Evolutionary conservation across 345 rosid genomes (phyloP).

Genomic region (Hevea brasiliensis): DNA sequence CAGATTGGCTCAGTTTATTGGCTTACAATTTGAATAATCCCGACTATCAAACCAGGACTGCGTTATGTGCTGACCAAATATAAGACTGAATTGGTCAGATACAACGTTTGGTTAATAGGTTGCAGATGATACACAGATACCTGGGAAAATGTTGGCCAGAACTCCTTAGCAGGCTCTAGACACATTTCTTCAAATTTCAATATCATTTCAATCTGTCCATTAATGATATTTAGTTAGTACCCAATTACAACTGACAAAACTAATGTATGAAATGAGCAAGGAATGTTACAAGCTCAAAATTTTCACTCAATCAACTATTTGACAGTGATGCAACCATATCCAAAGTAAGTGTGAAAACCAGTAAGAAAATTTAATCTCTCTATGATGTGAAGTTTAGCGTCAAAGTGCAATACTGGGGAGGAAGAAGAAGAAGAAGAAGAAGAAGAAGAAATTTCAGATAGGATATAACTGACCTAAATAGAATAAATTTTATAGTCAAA

Average conservation of each 20-base stretch:
- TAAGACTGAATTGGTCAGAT: not conserved
- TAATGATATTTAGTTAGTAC: conserved; percentile 4
- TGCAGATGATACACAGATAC: conserved; percentile 27
- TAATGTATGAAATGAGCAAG: not conserved
- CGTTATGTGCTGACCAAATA: not conserved
- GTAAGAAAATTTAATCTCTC: not conserved
- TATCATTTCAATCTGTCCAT: conserved; percentile 76
- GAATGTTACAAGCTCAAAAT: not conserved
- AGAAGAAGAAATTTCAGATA: not conserved
- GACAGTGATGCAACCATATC: not conserved
- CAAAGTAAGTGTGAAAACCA: not conserved
- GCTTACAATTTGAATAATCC: not conserved
- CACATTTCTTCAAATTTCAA: conserved; percentile 94
- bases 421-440: no score
- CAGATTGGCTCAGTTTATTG: no score
- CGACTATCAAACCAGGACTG: not conserved
- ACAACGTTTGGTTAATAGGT: not conserved
- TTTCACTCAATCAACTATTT: not conserved
- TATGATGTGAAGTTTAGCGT: not conserved
- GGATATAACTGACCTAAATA: not conserved
- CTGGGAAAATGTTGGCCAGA: conserved; percentile 60
- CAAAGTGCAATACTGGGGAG: not conserved
- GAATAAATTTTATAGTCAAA: not conserved
- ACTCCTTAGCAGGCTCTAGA: conserved; percentile 65
- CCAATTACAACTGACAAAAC: not conserved